Evolutionary conservation across 179 eudicot genomes (phyloP).

Genomic region (Patellifolia procumbens): DNA sequence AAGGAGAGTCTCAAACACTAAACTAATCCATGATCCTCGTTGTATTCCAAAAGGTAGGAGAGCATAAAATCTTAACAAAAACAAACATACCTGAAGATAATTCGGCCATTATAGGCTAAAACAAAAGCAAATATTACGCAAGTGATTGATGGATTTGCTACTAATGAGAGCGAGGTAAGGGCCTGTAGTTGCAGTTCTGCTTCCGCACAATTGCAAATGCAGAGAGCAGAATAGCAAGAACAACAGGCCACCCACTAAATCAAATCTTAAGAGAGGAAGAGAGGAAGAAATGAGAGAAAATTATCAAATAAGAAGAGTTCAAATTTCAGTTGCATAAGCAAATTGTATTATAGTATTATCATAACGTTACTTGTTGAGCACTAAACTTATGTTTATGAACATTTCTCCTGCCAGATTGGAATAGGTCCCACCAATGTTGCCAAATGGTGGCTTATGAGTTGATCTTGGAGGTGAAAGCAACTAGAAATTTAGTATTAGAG

Average conservation of each 20-base stretch:
- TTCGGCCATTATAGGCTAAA: conserved; percentile 4
- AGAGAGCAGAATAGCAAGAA: conserved; percentile 5
- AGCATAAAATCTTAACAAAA: neutral
- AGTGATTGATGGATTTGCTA: neutral
- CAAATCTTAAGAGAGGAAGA: neutral
- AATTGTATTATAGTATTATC: neutral
- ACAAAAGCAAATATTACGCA: neutral
- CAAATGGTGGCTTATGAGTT: conserved; percentile 15
- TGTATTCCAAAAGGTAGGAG: no score
- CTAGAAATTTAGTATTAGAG: neutral
- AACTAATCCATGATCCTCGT: no score
- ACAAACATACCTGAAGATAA: conserved; percentile 9
- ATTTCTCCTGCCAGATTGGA: conserved; percentile 28
- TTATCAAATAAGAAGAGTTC: neutral
- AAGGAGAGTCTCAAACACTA: no score
- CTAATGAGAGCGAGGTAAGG: neutral
- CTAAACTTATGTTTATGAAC: neutral
- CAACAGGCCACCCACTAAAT: neutral
- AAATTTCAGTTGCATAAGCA: neutral
- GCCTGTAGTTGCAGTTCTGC: neutral
- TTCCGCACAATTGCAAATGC: conserved; percentile 3
- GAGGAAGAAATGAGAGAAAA: neutral
- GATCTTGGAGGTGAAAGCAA: conserved; percentile 8
- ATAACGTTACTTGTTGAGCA: conserved; percentile 18
- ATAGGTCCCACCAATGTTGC: neutral